Conservation (phyloP, 2,329 filamentous ascomycete species). For the Aspergillus latus region DNA sequence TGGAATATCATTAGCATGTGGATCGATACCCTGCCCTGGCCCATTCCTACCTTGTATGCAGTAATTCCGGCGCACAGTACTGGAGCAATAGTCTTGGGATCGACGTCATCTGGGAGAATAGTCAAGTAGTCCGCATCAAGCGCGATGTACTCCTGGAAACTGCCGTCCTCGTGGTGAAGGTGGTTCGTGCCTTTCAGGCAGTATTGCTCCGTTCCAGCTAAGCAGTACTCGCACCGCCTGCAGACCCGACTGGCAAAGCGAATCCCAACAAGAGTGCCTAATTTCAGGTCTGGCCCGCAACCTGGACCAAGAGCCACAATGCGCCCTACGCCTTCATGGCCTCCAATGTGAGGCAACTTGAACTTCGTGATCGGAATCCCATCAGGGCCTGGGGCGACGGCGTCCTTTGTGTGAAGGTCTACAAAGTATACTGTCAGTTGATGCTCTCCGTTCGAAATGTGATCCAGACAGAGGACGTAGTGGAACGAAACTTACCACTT, state of each 20-base stretch:
- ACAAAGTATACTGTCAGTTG: not conserved
- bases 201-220: slow-evolving; percentile 43
- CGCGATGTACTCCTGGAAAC: slow-evolving; percentile 48
- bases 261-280: slow-evolving; percentile 46
- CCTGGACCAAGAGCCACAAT: slow-evolving; percentile 40
- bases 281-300: slow-evolving; percentile 30
- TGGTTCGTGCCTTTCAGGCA: slow-evolving; percentile 46
- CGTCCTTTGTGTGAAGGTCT: slow-evolving; percentile 45
- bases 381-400: slow-evolving; percentile 40
- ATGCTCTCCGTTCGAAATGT: no score
- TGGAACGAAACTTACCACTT: slow-evolving; percentile 29
- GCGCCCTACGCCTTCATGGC: slow-evolving; percentile 48
- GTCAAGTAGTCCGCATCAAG: slow-evolving; percentile 49
- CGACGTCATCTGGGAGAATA: slow-evolving; percentile 44
- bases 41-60: slow-evolving; percentile 40
- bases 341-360: slow-evolving; percentile 47
- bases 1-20: slow-evolving; percentile 17
- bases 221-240: slow-evolving; percentile 46
- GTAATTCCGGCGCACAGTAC: slow-evolving; percentile 48
- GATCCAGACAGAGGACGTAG: not conserved
- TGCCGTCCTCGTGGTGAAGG: slow-evolving; percentile 49
- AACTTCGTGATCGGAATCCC: slow-evolving; percentile 45
- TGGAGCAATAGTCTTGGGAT: slow-evolving; percentile 43
- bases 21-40: not conserved
- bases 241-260: slow-evolving; percentile 46